Conservation (phyloP, 2,329 filamentous ascomycete species). For the Botrytis fragariae region DNA sequence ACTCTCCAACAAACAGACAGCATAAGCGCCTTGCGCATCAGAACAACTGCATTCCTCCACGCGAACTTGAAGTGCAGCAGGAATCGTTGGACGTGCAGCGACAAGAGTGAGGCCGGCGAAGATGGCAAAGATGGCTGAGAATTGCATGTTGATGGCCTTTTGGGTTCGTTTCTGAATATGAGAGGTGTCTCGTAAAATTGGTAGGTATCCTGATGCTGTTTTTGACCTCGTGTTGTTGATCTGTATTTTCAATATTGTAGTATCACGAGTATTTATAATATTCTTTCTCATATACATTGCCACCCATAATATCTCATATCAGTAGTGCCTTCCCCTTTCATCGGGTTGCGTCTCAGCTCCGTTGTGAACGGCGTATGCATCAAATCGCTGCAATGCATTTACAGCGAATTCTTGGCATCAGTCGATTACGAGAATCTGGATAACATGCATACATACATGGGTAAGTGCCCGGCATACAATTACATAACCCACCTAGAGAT, state of each 20-base stretch:
- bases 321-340: not conserved
- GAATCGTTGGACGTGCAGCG: slow-evolving; percentile 7
- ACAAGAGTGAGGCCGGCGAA: not conserved
- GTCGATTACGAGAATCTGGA: not conserved
- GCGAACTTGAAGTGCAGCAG: not conserved
- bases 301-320: not conserved
- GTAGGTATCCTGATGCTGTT: not conserved
- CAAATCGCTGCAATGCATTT: not conserved
- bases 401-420: not conserved
- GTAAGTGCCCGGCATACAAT: not conserved
- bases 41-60: slow-evolving; percentile 13
- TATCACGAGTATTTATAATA: not conserved
- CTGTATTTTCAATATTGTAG: not conserved
- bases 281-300: not conserved
- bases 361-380: not conserved
- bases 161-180: not conserved
- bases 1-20: slow-evolving; percentile 1
- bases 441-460: not conserved
- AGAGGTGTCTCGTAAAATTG: not conserved
- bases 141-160: not conserved
- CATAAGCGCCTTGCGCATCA: slow-evolving; percentile 7
- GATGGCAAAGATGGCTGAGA: slow-evolving; percentile 2
- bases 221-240: not conserved
- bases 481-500: not conserved
- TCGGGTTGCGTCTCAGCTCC: not conserved